Conservation (phyloP, 805 yeast species). For the Hanseniaspora nectarophila region DNA sequence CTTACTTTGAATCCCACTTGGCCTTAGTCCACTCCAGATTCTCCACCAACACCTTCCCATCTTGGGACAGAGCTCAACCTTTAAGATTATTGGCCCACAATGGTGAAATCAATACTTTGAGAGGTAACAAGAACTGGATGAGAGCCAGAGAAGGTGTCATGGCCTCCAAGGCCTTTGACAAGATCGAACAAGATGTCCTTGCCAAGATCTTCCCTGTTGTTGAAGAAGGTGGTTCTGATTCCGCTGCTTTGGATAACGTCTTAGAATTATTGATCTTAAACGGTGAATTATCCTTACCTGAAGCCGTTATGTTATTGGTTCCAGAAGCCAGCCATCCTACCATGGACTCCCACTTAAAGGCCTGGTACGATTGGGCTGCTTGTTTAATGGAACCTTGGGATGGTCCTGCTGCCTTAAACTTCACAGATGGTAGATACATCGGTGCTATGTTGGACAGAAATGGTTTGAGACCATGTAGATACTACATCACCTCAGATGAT, state of each 20-base stretch:
- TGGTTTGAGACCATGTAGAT: slow-evolving; percentile 96
- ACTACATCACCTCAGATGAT: slow-evolving; percentile 87
- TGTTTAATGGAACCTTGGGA: slow-evolving; percentile 99
- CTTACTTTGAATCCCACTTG: slow-evolving; percentile 87
- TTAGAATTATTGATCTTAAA: slow-evolving; percentile 81
- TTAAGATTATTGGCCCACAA: slow-evolving; percentile 94
- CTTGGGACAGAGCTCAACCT: slow-evolving; percentile 99
- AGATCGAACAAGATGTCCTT: slow-evolving; percentile 46
- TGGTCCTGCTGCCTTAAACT: slow-evolving; percentile 94
- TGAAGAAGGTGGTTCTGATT: slow-evolving; percentile 97
- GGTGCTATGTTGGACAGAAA: slow-evolving; percentile 97
- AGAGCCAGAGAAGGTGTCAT: slow-evolving; percentile 95
- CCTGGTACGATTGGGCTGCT: slow-evolving; percentile 98
- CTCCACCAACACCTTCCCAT: slow-evolving; percentile 96
- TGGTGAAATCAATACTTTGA: slow-evolving; percentile 92
- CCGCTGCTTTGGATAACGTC: slow-evolving; percentile 95
- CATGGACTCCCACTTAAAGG: slow-evolving; percentile 85
- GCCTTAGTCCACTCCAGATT: slow-evolving; percentile 94
- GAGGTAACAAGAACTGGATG: slow-evolving; percentile 99
- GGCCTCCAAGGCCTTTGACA: slow-evolving; percentile 71
- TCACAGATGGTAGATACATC: slow-evolving; percentile 94
- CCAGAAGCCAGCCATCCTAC: slow-evolving; percentile 98
- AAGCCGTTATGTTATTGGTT: slow-evolving; percentile 91
- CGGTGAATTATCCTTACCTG: slow-evolving; percentile 85
- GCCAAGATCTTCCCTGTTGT: slow-evolving; percentile 87